Evolutionary conservation across 164 flowering plant genomes (phyloP).

Genomic region (Chimonanthus praecox): DNA sequence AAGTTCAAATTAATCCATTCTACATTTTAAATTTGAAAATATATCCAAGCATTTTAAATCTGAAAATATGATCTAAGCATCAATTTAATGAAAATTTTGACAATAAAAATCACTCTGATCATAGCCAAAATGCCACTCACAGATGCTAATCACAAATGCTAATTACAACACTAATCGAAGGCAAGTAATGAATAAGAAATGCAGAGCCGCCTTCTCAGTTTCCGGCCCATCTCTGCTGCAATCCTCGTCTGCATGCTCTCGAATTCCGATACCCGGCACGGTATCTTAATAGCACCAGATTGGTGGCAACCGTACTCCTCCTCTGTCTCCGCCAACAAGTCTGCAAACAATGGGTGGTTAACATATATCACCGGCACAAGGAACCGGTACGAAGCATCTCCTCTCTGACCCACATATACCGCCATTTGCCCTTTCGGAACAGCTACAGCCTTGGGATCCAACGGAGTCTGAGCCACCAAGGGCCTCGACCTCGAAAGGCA

Average conservation of each 20-base stretch:
- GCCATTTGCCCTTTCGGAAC: constrained; percentile 87
- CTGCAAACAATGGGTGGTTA: constrained; percentile 78
- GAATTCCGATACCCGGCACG: constrained; percentile 69
- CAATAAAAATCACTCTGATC: too few relatives aligned
- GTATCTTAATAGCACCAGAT: constrained; percentile 73
- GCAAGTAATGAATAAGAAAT: background rate
- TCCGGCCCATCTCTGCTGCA: constrained; percentile 36
- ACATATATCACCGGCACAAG: constrained; percentile 81
- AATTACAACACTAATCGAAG: too few relatives aligned
- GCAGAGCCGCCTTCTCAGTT: constrained; percentile 5
- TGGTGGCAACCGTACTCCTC: constrained; percentile 67
- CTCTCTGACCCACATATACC: constrained; percentile 73
- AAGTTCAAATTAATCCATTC: too few relatives aligned
- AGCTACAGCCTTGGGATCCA: constrained; percentile 11
- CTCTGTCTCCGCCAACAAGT: constrained; percentile 66
- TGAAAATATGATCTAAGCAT: too few relatives aligned
- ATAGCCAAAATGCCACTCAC: too few relatives aligned
- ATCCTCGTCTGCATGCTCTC: constrained; percentile 61
- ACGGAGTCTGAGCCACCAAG: constrained; percentile 26
- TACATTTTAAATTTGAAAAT: too few relatives aligned
- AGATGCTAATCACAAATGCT: too few relatives aligned
- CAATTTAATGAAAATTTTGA: too few relatives aligned
- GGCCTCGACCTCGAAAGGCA: constrained; percentile 29
- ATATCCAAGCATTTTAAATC: too few relatives aligned
- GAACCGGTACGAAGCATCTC: constrained; percentile 49